Base-by-base conservation (phyloP, 768 basidiomycete species). In the Peribolospora baueri region DNA sequence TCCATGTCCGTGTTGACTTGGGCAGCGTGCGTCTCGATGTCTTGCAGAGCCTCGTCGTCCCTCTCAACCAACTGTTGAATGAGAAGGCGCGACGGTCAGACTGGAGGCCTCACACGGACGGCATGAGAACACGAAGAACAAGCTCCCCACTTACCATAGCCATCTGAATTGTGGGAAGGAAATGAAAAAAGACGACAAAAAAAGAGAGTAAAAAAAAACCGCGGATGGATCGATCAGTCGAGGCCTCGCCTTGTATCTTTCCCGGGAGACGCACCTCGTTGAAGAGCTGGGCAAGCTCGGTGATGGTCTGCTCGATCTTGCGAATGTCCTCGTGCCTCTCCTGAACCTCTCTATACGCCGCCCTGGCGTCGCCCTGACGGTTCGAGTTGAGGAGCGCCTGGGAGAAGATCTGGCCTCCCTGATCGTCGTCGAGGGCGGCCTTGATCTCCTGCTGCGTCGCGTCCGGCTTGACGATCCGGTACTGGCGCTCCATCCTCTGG, bases 271-370 rank as follows among this genome's bases (percentile, higher is more conserved):
- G 40, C 57, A 82, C 84, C 62, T 95, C 88, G 58, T 73, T 76
- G 69, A 90, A 87, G 61, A 95, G 68, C 63, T 85, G 82, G 3
- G 82, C 84, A 51, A 95, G 73, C 66, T 91, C 85, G n/a, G 76
- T 80, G 50, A 91, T 69, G 3, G 87, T 93, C 61, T 76, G 73
- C 66, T 91, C 86, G 64, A 91, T 85, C 65, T 75, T 77, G 60
- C 75, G 74, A 60, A 95, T 76, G 57, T 93, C 86, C 62, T 80
- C 74, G 64, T 90, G 85, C 42, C 88, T 75, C 56, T 82, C 78
- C 65, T 90, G 88, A 0, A 88, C 86, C 68, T 93, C 88, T 51
- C 77, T 74, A 66, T 81, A 85, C 0, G 83, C 87, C 48, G 75
- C 74, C 50, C 84, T 73, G 11, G 84, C 79, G 60, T 84, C 81